These are phyloP conservation scores for Trametes sp. DNA, from an alignment of 1,284 basidiomycete species.

Conservation along the genomic window DNA sequence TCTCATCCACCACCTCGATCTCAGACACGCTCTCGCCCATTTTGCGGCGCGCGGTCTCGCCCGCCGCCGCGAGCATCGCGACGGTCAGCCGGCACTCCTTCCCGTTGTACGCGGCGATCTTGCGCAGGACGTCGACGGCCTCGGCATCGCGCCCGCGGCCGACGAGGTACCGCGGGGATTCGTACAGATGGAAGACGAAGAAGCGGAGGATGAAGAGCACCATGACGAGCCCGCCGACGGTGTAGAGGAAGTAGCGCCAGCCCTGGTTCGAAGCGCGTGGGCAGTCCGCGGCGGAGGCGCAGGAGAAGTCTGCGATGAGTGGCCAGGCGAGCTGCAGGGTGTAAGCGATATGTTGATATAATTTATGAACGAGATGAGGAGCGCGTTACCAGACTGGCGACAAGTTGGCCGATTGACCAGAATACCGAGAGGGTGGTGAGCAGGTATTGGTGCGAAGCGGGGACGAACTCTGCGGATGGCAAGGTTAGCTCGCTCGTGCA, in stretches of 20 bases:
- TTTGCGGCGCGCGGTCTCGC: neutral
- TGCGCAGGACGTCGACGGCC: slow-evolving; percentile 72
- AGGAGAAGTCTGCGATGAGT: slow-evolving; percentile 66
- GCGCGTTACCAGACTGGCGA: slow-evolving; percentile 60
- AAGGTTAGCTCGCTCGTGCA: neutral
- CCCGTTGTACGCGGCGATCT: slow-evolving; percentile 75
- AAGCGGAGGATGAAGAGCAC: slow-evolving; percentile 71
- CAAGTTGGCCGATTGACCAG: slow-evolving; percentile 70
- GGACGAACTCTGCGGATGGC: slow-evolving; percentile 62
- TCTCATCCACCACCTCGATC: neutral
- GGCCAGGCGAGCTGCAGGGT: slow-evolving; percentile 58
- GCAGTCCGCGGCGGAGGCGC: slow-evolving; percentile 47
- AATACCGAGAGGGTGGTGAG: slow-evolving; percentile 67
- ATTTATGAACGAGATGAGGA: slow-evolving; percentile 67
- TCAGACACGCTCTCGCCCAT: neutral
- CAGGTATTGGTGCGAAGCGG: slow-evolving; percentile 65
- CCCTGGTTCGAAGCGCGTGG: slow-evolving; percentile 61
- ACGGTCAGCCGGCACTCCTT: slow-evolving; percentile 51
- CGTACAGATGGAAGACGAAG: slow-evolving; percentile 73
- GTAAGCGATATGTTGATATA: slow-evolving; percentile 39
- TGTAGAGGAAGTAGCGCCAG: slow-evolving; percentile 73
- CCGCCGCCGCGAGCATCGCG: slow-evolving; percentile 39
- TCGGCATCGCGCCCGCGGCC: slow-evolving; percentile 72
- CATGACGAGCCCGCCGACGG: slow-evolving; percentile 67
- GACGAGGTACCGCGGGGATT: slow-evolving; percentile 79